These are phyloP conservation scores for Hirsutella rhossiliensis DNA, from an alignment of 2,329 filamentous ascomycete genomes.

Conservation along the genomic window DNA sequence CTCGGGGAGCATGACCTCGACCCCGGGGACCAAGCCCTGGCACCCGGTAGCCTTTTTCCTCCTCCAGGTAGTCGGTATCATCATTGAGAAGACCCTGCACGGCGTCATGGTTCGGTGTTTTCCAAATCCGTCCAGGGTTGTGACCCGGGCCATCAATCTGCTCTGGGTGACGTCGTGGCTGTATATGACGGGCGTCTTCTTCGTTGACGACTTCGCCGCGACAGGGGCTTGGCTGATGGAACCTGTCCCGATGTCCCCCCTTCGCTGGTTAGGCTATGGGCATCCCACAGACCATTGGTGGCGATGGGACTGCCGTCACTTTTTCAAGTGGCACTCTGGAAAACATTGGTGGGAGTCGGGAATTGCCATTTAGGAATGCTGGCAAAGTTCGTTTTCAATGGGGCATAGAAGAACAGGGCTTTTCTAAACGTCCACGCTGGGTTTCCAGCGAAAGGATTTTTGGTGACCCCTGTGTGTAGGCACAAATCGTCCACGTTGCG, in stretches of 20 bases:
- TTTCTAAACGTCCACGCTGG: too few relatives aligned
- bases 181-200: slow-evolving; percentile 46
- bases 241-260: slow-evolving; percentile 62
- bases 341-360: slow-evolving; percentile 47
- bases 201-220: slow-evolving; percentile 66
- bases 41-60: slow-evolving; percentile 58
- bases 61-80: slow-evolving; percentile 53
- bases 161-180: slow-evolving; percentile 55
- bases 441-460: too few relatives aligned
- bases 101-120: slow-evolving; percentile 19
- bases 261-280: slow-evolving; percentile 57
- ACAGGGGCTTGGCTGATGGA: slow-evolving; percentile 72
- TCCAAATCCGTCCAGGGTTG: slow-evolving; percentile 26
- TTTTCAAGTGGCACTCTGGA: slow-evolving; percentile 45
- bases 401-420: neutral
- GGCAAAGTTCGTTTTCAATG: too few relatives aligned
- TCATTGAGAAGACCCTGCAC: slow-evolving; percentile 38
- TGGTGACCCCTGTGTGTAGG: too few relatives aligned
- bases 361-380: slow-evolving; percentile 16
- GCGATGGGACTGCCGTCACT: slow-evolving; percentile 48
- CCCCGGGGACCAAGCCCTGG: slow-evolving; percentile 40
- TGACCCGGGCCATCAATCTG: slow-evolving; percentile 46
- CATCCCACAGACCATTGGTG: slow-evolving; percentile 49
- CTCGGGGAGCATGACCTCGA: slow-evolving; percentile 53
- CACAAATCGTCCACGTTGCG: too few relatives aligned